These are phyloP conservation scores for Proliferodiscus dingleyae DNA, from an alignment of 2,329 filamentous ascomycete species.

Conservation along the genomic window DNA sequence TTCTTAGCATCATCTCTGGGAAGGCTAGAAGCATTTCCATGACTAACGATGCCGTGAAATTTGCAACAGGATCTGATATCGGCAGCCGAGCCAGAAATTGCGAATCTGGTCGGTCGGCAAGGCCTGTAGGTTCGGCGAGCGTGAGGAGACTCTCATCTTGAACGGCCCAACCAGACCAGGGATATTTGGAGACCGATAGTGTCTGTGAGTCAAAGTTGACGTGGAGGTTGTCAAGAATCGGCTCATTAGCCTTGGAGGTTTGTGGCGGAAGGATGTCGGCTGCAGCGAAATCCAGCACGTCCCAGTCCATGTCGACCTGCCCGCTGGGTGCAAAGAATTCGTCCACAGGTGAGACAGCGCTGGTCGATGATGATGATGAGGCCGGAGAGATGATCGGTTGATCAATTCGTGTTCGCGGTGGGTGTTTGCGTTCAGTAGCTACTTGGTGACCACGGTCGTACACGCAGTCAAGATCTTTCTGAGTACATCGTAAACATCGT, in stretches of 20 bases:
- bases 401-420: not conserved
- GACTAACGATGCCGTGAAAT: conserved; percentile 9
- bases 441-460: conserved; percentile 8
- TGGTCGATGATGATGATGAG: not conserved
- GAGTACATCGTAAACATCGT: conserved; percentile 19
- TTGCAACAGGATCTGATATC: conserved; percentile 7
- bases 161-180: not conserved
- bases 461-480: conserved; percentile 20
- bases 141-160: not conserved
- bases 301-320: not conserved
- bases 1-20: conserved; percentile 23
- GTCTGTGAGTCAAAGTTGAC: not conserved
- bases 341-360: not conserved
- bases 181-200: not conserved
- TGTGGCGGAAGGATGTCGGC: not conserved
- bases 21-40: conserved; percentile 14
- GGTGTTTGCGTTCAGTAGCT: not conserved
- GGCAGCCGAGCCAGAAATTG: conserved; percentile 22
- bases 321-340: not conserved
- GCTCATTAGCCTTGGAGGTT: not conserved
- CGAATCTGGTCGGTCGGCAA: not conserved
- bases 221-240: not conserved
- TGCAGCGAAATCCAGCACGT: not conserved
- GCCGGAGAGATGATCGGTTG: not conserved
- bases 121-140: not conserved